Evolutionary conservation across 2,329 filamentous ascomycete species (phyloP), one percentile per base, ranked within the genome.

Genomic region (Hymenoscyphus scutula): DNA sequence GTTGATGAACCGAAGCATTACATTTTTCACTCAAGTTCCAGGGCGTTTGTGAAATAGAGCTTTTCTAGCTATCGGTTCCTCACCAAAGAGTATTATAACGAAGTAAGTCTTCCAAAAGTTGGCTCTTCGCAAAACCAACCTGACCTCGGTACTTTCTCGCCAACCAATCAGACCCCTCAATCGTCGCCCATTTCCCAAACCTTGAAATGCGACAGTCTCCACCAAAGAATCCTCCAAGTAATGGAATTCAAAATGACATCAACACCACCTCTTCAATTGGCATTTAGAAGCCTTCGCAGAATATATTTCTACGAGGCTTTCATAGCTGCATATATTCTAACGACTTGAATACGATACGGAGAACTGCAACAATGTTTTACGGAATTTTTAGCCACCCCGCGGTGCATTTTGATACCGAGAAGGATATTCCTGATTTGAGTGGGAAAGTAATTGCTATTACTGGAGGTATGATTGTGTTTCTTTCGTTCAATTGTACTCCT

Each of bases 361-460:
- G 19, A 25, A 51, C 19, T 11, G 45, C 19, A 23, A 25, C 19
- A 19, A 51, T 51, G 45, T 13, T 51, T 51, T 51, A 51, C 45
- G 45, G 45, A 5, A 23, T 51, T 13, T 23, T 51, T 13, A 51
- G 45, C 23, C 45, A 19, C 45, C 45, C 45, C 45, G 45, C 45
- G 19, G 45, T 51, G 7, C 45, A 51, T 25, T 69, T 66, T 59
- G 61, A 66, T 25, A 58, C 66, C n/a, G 58, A 61, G 8, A 65
- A 57, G 15, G 74, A 77, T 53, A 76, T 80, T 25, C 76, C 77
- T 3, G 68, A 71, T 32, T 73, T 79, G 1, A 56, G 67, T 2
- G 75, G 73, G 15, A 79, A 80, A 62, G 76, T 78, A 13, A 78
- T 82, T 59, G 72, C 82, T 27, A 75, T 82, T 38, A 82, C 80